Base-by-base conservation (phyloP, 2,329 filamentous ascomycete species). In the Blumeriella jaapii region DNA sequence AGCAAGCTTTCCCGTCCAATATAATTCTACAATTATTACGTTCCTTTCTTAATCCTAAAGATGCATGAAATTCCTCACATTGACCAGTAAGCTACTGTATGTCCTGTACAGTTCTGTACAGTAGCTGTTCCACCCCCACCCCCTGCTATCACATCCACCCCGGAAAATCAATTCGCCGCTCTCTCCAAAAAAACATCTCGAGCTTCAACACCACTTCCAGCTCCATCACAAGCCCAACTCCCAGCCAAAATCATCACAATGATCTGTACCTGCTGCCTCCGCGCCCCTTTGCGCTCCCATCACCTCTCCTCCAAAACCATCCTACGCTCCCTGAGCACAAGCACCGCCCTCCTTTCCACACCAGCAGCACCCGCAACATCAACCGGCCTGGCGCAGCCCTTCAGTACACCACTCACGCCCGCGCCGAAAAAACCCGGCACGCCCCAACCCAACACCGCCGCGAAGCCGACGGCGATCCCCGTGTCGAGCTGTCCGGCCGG, bases 401-500 rank as follows among this genome's bases (percentile, higher is more conserved):
- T 58, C 40, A 49, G 48, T 24, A 58, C 49, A 8, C 55, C 55
- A 5, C 47, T 56, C 18, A 41, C 50, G 2, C 48, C 52, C 9
- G 39, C 51, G 7, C 46, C 46, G 3, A 15, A 27, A 22, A 27
- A 12, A 8, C n/a, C 25, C 8, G 26, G 29, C 19, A 29, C 36
- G 19, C 16, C 34, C 35, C 34, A 50, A 40, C 15, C 33, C 34
- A 27, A 48, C 42, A 39, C 5, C 38, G 22, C 27, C 2, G 2
- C 48, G 13, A n/a, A n/a, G n/a, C n/a, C n/a, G n/a, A n/a, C n/a
- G n/a, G n/a, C n/a, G n/a, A n/a, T n/a, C n/a, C 45, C 51, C 8
- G 41, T 43, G 6, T 50, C 46, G 10, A 45, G 32, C 12, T 34
- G 40, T 24, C 63, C 68, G 2, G 73, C 76, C 4, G 84, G 84